phyloP scores from a whole-genome alignment of 805 yeast species.

The Metschnikowia orientalis region DNA sequence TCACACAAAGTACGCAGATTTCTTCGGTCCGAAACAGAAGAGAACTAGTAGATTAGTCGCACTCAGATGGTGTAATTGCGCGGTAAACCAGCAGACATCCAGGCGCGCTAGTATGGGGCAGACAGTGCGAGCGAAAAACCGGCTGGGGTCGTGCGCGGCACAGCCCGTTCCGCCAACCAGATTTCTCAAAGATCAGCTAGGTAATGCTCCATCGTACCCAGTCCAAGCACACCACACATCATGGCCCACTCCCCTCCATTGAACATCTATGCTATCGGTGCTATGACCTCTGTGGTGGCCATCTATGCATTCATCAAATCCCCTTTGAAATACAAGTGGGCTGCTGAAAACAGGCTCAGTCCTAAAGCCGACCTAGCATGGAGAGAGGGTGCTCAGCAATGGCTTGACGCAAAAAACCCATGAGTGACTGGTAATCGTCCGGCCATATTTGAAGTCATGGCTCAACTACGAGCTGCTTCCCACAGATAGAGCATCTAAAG shows the following conservation, averaged over 20 bases:
- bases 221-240: constrained; percentile 2
- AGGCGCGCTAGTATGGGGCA: neutral
- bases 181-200: constrained; percentile 8
- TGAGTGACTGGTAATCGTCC: no score
- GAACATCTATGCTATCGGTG: constrained; percentile 37
- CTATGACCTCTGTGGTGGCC: constrained; percentile 39
- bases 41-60: no score
- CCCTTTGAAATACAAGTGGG: constrained; percentile 40
- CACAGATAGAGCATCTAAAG: no score
- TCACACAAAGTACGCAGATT: no score
- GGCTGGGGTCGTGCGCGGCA: constrained; percentile 14
- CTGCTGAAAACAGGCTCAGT: constrained; percentile 39
- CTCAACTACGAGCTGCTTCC: no score
- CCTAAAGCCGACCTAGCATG: constrained; percentile 47
- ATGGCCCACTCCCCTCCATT: constrained; percentile 38
- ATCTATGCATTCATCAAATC: constrained; percentile 37
- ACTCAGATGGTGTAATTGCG: no score
- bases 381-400: constrained; percentile 43
- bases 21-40: no score
- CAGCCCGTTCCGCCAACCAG: constrained; percentile 15
- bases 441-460: no score
- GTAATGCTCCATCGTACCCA: constrained; percentile 7
- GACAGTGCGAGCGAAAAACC: constrained; percentile 2
- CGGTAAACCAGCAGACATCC: neutral
- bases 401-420: constrained; percentile 30